phyloP scores from a whole-genome alignment of 495 filamentous ascomycete species.

The Margaritispora aquatica region DNA sequence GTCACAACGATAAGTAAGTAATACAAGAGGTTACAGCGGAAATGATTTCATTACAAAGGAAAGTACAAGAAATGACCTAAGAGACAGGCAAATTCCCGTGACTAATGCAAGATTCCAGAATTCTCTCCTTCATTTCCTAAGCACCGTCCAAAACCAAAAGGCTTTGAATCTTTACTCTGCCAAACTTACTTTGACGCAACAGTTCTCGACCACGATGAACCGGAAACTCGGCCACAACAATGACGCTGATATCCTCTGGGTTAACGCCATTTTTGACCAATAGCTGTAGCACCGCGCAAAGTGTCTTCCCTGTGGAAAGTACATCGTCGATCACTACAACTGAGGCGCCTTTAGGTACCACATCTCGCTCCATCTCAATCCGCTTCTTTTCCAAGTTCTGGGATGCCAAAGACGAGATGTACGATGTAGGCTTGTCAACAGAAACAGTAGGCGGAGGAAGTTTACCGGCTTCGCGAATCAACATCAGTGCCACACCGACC shows the following conservation, averaged over 20 bases:
- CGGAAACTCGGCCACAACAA: conserved; percentile 60
- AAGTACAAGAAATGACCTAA: too few relatives aligned
- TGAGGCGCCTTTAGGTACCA: conserved; percentile 36
- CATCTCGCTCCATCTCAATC: conserved; percentile 47
- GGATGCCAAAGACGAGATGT: conserved; percentile 48
- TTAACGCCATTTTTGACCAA: conserved; percentile 39
- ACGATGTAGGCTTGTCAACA: conserved; percentile 40
- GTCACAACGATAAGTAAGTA: too few relatives aligned
- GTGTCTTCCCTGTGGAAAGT: conserved; percentile 52
- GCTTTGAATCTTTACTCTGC: conserved; percentile 48
- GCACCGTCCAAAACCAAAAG: conserved; percentile 50
- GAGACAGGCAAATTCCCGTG: too few relatives aligned
- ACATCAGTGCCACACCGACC: conserved; percentile 40
- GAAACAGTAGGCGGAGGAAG: conserved; percentile 53
- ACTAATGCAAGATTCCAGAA: neutral
- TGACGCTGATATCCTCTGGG: conserved; percentile 38
- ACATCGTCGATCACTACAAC: conserved; percentile 62
- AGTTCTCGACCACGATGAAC: conserved; percentile 48
- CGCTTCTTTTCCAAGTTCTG: conserved; percentile 29
- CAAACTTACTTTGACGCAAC: conserved; percentile 49
- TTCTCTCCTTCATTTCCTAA: conserved; percentile 24
- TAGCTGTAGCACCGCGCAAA: conserved; percentile 50
- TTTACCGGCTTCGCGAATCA: conserved; percentile 54
- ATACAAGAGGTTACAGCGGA: too few relatives aligned
- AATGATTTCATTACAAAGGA: too few relatives aligned